Percentiles rank a stretch among this genome's conserved stretches.
Evolutionary conservation across 768 basidiomycete species (phyloP).

Genomic region (Suillus sp.): DNA sequence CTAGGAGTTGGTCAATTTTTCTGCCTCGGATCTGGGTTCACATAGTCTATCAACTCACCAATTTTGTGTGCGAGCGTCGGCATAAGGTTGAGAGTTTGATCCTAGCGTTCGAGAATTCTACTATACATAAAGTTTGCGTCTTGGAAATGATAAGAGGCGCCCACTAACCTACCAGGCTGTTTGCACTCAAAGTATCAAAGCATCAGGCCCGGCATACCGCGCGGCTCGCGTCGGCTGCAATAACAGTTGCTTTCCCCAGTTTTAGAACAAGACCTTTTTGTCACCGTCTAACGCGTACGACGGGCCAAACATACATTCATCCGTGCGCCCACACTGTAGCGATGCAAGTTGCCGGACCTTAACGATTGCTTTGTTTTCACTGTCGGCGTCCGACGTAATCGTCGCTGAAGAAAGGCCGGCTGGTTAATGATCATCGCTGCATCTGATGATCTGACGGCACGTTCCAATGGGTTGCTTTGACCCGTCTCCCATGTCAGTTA

Average conservation of each 20-base stretch:
- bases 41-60: constrained; percentile 35
- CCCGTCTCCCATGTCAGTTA: background rate
- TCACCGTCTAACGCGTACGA: background rate
- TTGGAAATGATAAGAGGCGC: background rate
- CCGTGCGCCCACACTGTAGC: constrained; percentile 16
- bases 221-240: constrained; percentile 11
- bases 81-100: constrained; percentile 17
- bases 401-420: background rate
- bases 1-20: constrained; percentile 39
- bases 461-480: background rate
- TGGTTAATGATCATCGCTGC: background rate
- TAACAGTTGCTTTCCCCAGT: background rate
- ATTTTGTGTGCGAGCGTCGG: constrained; percentile 48
- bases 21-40: background rate
- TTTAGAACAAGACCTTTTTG: constrained; percentile 26
- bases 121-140: background rate
- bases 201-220: too few species aligned
- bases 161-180: background rate
- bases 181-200: background rate
- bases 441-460: background rate
- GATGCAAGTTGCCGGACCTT: constrained; percentile 2
- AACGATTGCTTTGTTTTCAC: constrained; percentile 17
- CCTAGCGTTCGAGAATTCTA: background rate
- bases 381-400: constrained; percentile 11
- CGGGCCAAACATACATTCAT: background rate